Evolutionary conservation across 2,329 filamentous ascomycete species (phyloP), one percentile per base, ranked within the genome.

Genomic region (Diaporthe humulicola): DNA sequence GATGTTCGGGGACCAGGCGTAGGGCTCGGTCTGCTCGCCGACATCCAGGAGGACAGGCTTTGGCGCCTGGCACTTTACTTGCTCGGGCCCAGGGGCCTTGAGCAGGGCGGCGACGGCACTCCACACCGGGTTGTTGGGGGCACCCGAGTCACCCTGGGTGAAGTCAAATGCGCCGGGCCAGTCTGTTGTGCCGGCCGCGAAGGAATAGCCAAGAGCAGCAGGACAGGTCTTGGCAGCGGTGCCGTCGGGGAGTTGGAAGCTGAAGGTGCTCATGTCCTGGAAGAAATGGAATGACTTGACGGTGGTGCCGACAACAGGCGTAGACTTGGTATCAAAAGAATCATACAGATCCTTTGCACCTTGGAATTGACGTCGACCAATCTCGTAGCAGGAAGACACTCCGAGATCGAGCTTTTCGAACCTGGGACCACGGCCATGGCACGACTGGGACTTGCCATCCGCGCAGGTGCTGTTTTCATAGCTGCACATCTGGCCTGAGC

Each of bases 111-210:
- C 91, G 25, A 97, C 93, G 12, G 94, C 85, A 48, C 89, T 88
- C 96, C 96, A 98, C 22, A 98, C 83, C 0, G 94, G 94, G 77
- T 94, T 96, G 75, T 92, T 89, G 0, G 95, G 93, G 6, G 88
- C 85, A 36, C 93, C 92, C 0, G 93, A 92, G 79, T 94, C 91
- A 77, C 92, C 94, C 82, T 98, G 96, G 22, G 94, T 95, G 81
- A 98, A 98, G 85, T 98, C 96, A 79, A 97, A 97, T 0, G 91
- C 91, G 2, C 96, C 96, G 0, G 96, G 95, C 0, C 96, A 94
- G 79, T 98, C 96, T 0, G 94, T 94, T 0, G 96, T 98, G 28
- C 96, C 96, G 4, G 94, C 96, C 0, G 95, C 95, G 80, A 98
- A 98, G 0, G 94, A 95, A 81, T 96, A 96, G 4, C 96, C 96